phyloP scores from a whole-genome alignment of 2,329 filamentous ascomycete genomes.

The Neoascochyta sp. region DNA sequence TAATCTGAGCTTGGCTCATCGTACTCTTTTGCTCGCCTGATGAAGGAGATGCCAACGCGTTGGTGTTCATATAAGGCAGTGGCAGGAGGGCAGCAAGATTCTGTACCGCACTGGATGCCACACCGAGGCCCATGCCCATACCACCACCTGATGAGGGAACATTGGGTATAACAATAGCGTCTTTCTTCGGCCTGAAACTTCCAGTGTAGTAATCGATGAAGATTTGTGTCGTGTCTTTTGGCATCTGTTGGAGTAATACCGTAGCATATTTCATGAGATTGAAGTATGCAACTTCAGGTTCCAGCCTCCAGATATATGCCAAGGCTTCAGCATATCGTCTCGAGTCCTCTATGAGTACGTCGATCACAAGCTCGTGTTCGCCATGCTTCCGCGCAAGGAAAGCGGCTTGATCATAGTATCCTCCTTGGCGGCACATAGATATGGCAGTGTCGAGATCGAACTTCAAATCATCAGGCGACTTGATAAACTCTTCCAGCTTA shows the following conservation, averaged over 20 bases:
- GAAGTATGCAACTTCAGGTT: conserved; percentile 73
- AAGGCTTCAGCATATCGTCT: conserved; percentile 86
- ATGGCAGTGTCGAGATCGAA: conserved; percentile 98
- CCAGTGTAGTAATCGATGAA: conserved; percentile 97
- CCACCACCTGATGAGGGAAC: conserved; percentile 44
- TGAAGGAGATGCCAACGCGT: conserved; percentile 53
- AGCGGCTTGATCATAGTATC: conserved; percentile 94
- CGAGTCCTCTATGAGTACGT: conserved; percentile 93
- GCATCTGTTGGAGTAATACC: conserved; percentile 82
- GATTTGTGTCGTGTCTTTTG: conserved; percentile 74
- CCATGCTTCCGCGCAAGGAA: conserved; percentile 92
- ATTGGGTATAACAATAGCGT: conserved; percentile 52
- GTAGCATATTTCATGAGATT: conserved; percentile 95
- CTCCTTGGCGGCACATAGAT: conserved; percentile 93
- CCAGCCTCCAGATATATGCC: conserved; percentile 84
- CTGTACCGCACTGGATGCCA: conserved; percentile 73
- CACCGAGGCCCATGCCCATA: conserved; percentile 39
- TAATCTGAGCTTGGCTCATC: conserved; percentile 52
- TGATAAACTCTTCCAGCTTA: conserved; percentile 95
- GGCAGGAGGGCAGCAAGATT: conserved; percentile 81
- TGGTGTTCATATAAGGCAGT: conserved; percentile 76
- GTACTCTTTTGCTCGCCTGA: conserved; percentile 52
- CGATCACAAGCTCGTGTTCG: conserved; percentile 89
- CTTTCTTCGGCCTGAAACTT: conserved; percentile 69
- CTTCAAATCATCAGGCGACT: conserved; percentile 87